Evolutionary conservation across 108 stramenopile genomes (phyloP).

Genomic region (Conticribra weissflogii): DNA sequence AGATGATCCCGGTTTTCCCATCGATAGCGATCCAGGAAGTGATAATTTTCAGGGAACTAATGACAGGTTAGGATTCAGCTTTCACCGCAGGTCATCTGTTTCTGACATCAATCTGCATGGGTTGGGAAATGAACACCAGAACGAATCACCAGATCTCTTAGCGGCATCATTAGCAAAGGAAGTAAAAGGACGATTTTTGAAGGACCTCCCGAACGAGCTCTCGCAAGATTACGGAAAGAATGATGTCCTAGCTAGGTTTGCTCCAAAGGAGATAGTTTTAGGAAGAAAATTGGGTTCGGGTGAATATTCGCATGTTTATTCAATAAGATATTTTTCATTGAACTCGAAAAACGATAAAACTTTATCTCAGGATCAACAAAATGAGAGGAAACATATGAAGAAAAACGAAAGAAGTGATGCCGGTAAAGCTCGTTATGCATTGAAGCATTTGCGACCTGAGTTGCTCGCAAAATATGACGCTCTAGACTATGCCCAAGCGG

Average conservation of each 20-base stretch:
- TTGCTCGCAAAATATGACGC: conserved; percentile 14
- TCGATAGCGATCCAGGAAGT: no score
- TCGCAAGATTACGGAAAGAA: conserved; percentile 7
- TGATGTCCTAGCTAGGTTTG: conserved; percentile 22
- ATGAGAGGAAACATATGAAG: conserved; percentile 17
- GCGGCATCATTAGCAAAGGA: conserved; percentile 13
- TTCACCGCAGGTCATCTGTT: no score
- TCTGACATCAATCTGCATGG: no score
- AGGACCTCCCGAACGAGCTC: conserved; percentile 12
- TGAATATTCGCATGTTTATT: conserved; percentile 33
- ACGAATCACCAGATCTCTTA: no score
- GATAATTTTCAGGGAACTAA: no score
- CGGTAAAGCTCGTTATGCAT: conserved; percentile 32
- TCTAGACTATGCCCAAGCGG: conserved; percentile 23
- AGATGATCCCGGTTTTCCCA: no score
- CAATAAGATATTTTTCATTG: background rate
- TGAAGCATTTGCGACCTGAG: conserved; percentile 38
- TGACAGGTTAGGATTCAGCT: no score
- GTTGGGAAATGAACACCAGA: no score
- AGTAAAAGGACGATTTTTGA: conserved; percentile 8
- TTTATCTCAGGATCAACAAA: conserved; percentile 10
- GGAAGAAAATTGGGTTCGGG: conserved; percentile 26
- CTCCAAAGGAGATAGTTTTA: conserved; percentile 20
- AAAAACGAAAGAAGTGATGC: conserved; percentile 22
- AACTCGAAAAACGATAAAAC: background rate